phyloP scores from a whole-genome alignment of 176 grass and related monocot species.

The Oryza officinalis region DNA sequence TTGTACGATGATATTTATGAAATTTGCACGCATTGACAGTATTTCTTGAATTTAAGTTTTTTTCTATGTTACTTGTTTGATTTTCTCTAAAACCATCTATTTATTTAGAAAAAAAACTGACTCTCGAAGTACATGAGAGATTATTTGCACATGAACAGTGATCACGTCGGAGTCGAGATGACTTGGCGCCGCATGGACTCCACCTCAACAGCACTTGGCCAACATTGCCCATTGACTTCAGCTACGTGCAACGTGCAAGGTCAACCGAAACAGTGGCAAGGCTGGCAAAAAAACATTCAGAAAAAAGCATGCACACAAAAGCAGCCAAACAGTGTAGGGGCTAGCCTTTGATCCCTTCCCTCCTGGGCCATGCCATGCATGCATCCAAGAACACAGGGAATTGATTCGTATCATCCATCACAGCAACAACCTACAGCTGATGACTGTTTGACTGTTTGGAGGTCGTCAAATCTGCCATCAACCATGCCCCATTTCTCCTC shows the following conservation, averaged over 20 bases:
- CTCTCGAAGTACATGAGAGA: too few relatives aligned
- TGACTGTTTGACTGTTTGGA: neutral
- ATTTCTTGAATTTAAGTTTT: too few relatives aligned
- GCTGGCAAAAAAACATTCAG: neutral
- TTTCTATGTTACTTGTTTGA: too few relatives aligned
- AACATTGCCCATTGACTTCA: neutral
- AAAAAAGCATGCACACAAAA: neutral
- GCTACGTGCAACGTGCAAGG: neutral
- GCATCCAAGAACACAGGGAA: slow-evolving; percentile 34
- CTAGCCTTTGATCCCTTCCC: neutral
- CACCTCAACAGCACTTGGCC: slow-evolving; percentile 17
- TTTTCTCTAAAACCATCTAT: too few relatives aligned
- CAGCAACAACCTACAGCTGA: neutral
- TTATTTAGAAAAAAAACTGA: too few relatives aligned
- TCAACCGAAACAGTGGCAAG: neutral
- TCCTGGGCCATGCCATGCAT: neutral
- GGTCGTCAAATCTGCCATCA: slow-evolving; percentile 3
- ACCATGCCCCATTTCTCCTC: slow-evolving; percentile 37
- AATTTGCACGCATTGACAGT: too few relatives aligned
- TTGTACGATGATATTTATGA: too few relatives aligned
- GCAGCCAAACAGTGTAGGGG: neutral
- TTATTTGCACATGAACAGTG: neutral
- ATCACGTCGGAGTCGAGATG: neutral
- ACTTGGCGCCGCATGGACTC: neutral
- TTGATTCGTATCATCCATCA: neutral